These are phyloP conservation scores for Clarireedia hainanense DNA, from an alignment of 2,329 filamentous ascomycete genomes.

Conservation along the genomic window DNA sequence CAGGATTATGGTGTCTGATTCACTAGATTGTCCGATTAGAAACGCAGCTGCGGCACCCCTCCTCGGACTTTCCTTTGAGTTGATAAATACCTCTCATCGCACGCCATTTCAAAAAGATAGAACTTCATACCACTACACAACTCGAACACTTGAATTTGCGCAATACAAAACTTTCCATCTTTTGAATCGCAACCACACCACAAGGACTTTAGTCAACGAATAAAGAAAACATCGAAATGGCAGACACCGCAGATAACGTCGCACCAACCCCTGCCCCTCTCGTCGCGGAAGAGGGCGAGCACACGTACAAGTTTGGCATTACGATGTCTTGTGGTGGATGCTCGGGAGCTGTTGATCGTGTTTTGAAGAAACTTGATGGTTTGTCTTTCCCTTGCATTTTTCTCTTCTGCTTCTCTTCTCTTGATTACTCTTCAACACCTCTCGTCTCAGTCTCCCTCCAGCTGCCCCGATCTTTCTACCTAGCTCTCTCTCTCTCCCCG, in stretches of 20 bases:
- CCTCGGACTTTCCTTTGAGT: neutral
- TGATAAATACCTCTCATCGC: neutral
- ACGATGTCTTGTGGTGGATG: conserved; percentile 93
- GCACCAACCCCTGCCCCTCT: conserved; percentile 1
- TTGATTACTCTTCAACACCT: neutral
- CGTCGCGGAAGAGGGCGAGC: conserved; percentile 30
- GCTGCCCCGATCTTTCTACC: neutral
- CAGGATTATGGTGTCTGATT: neutral
- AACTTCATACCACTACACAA: neutral
- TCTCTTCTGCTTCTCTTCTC: neutral
- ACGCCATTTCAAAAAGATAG: neutral
- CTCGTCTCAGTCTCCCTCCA: neutral
- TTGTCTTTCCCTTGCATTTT: conserved; percentile 24
- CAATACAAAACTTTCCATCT: neutral
- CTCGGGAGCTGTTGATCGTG: conserved; percentile 86
- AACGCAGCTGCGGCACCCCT: neutral
- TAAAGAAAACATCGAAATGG: conserved; percentile 1
- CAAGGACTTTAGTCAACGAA: neutral
- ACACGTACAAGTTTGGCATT: conserved; percentile 94
- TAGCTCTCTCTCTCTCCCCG: neutral
- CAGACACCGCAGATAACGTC: neutral
- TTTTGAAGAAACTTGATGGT: conserved; percentile 90
- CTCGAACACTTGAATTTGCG: neutral
- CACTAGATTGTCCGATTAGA: neutral
- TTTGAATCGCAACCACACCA: neutral